Base-by-base conservation (phyloP, 2,329 filamentous ascomycete genomes). In the Aspergillus ustus region DNA sequence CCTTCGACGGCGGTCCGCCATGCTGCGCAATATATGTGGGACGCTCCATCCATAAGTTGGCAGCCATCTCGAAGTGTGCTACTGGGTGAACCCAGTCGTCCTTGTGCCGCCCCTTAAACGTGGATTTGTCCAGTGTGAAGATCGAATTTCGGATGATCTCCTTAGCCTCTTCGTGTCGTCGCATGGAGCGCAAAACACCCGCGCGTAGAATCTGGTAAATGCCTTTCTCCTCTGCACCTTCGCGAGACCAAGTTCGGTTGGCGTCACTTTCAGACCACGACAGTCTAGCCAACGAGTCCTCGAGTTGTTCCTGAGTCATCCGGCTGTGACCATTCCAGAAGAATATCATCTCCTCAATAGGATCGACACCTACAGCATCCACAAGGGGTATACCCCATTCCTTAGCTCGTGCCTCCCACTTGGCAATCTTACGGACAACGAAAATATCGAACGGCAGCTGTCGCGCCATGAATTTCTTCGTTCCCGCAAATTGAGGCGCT, bases 391-490 rank as follows among this genome's bases (percentile, higher is more conserved):
- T 78, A 2, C 84, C 82, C 76, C 88, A 85, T 50, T 85, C 81
- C 71, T 89, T 89, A 4, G 91, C 88, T 22, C 92, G 84, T 31
- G 88, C 87, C 70, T 96, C 90, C 93, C 93, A 97, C 76, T 96
- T 97, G 58, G 87, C 84, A 15, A 98, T 78, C 79, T 97, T 98
- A 61, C 93, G 88, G 56, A 86, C 83, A 13, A 95, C 88, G 70
- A 96, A 97, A 4, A 90, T 82, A 74, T 99, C 95, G 65, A 99
- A 93, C 0, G 95, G 95, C 11, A 98, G 82, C 70, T 96, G 92
- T 22, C 90, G 87, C 0, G 92, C 90, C 90, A 98, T 91, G 75
- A 99, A 92, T 45, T 87, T 88, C 79, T 96, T 97, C 78, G 91
- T 93, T 44, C 93, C 93, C 0, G 91, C 89, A 53, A 91, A 83